Conservation (phyloP, 352 stramenopile species). For the Aphanomyces astaci region DNA sequence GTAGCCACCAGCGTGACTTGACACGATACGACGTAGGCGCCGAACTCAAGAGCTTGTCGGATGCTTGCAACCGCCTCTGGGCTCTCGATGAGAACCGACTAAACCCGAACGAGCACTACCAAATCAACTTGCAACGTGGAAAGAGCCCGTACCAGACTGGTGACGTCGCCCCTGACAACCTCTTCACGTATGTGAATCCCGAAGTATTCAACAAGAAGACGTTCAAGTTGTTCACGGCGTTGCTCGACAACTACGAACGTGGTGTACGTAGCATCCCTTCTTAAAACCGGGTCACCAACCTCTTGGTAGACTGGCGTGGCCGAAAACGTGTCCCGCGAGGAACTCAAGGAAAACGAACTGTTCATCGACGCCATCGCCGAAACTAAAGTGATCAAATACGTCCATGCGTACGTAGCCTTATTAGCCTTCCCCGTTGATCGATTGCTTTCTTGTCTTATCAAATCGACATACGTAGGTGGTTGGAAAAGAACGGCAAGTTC, state of each 20-base stretch:
- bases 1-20: neutral
- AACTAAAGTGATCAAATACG: slow-evolving; percentile 91
- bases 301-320: slow-evolving; percentile 56
- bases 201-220: slow-evolving; percentile 84
- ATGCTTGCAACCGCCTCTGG: slow-evolving; percentile 87
- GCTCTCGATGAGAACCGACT: slow-evolving; percentile 88
- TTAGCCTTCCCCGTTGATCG: no score
- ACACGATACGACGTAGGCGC: slow-evolving; percentile 40
- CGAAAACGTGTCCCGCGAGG: slow-evolving; percentile 79
- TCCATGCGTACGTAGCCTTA: slow-evolving; percentile 84
- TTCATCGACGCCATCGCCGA: slow-evolving; percentile 91
- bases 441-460: no score
- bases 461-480: slow-evolving; percentile 34
- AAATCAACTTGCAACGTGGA: slow-evolving; percentile 89
- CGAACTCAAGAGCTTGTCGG: slow-evolving; percentile 44
- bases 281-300: neutral
- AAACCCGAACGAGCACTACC: slow-evolving; percentile 84
- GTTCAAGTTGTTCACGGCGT: slow-evolving; percentile 81
- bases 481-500: slow-evolving; percentile 83
- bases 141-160: slow-evolving; percentile 86
- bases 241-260: slow-evolving; percentile 88
- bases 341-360: slow-evolving; percentile 83
- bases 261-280: slow-evolving; percentile 31
- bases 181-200: slow-evolving; percentile 88
- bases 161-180: slow-evolving; percentile 78